Base-by-base conservation (phyloP, 2,329 filamentous ascomycete genomes). In the Colletotrichum chlorophyti region DNA sequence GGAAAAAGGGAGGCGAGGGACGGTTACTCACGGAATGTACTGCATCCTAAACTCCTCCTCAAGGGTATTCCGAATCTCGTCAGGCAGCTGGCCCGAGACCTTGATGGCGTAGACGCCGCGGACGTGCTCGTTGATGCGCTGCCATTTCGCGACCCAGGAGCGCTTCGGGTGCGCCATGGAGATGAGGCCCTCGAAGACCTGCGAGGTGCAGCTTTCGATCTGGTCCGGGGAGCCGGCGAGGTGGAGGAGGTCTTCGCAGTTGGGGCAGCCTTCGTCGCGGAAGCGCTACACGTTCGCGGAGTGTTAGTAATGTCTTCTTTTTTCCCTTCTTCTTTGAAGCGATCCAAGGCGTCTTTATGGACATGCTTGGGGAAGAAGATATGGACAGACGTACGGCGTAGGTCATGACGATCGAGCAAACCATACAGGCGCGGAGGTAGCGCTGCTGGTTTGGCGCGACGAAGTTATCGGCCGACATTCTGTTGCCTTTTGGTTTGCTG, bases 61-160 rank as follows among this genome's bases (percentile, higher is more conserved):
- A 55, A 90, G 76, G 40, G 79, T 77, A 19, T 79, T 77, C 41
- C 84, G 76, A 35, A 90, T 80, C 61, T 90, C 87, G 64, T 89
- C 86, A 5, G 87, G 86, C 58, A 90, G 74, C 70, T 91, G 86
- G 15, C 95, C 95, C 27, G 90, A 92, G 21, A 99, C 95, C 78
- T 98, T 97, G 53, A 93, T 91, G 15, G 95, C 95, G 77, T 99
- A 99, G 57, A 96, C 88, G 51, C 95, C 95, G 14, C 87, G 85
- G 49, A 95, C 89, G 73, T 96, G 98, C 53, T 86, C 86, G 72
- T 97, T 91, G 59, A 99, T 78, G 8, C 95, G 86, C 81, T 98
- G 93, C 90, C 93, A 98, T 71, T 91, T 91, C n/a, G 94, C 93
- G 45, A 98, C 91, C 95, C 95, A 99, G 69, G 91, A 96, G 65